phyloP scores from a whole-genome alignment of 352 stramenopile genomes.

The Phytophthora pini region DNA sequence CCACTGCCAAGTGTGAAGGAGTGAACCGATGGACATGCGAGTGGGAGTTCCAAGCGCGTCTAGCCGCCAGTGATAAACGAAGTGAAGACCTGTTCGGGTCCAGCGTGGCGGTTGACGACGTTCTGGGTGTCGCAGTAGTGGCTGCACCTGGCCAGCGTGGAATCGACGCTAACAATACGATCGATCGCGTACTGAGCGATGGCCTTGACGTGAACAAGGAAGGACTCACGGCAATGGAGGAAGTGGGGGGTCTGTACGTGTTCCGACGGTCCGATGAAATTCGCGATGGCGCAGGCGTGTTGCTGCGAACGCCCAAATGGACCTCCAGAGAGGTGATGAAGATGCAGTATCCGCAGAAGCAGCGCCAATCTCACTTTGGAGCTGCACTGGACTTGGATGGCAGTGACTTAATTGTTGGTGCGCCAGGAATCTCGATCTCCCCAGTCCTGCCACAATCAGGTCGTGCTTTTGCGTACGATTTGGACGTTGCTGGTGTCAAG shows the following conservation, averaged over 20 bases:
- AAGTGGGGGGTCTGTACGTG: conserved; percentile 73
- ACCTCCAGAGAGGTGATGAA: conserved; percentile 74
- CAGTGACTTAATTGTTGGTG: conserved; percentile 63
- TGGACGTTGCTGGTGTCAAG: conserved; percentile 52
- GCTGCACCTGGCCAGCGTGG: conserved; percentile 73
- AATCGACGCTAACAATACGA: conserved; percentile 87
- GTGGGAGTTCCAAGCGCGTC: conserved; percentile 90
- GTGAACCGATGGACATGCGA: conserved; percentile 77
- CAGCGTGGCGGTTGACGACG: conserved; percentile 87
- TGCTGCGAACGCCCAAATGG: conserved; percentile 73
- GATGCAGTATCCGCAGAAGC: conserved; percentile 78
- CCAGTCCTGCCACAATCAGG: conserved; percentile 45
- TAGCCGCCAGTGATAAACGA: conserved; percentile 92
- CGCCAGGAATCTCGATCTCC: conserved; percentile 62
- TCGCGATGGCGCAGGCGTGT: conserved; percentile 69
- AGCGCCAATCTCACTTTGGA: conserved; percentile 62
- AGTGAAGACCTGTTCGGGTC: conserved; percentile 86
- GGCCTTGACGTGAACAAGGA: conserved; percentile 28
- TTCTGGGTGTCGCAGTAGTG: conserved; percentile 82
- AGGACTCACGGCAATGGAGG: conserved; percentile 38
- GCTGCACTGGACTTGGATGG: conserved; percentile 59
- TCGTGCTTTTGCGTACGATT: conserved; percentile 75
- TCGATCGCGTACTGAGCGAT: conserved; percentile 42
- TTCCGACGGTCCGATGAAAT: conserved; percentile 70
- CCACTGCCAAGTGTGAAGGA: conserved; percentile 50